These are phyloP conservation scores for Halocafeteria seosinensis DNA, from an alignment of 108 stramenopile genomes.

Conservation along the genomic window DNA sequence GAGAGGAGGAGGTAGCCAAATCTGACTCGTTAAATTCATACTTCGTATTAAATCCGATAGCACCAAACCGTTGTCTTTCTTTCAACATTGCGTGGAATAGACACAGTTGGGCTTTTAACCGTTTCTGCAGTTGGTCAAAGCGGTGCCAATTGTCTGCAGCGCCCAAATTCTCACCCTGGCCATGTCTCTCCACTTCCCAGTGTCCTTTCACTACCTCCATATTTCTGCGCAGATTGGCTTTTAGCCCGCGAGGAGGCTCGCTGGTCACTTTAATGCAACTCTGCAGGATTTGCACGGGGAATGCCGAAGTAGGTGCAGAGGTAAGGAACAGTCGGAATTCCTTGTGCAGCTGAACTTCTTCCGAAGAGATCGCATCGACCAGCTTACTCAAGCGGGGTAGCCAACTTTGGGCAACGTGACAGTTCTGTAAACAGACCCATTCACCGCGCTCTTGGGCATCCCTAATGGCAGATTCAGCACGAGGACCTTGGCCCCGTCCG, in stretches of 20 bases:
- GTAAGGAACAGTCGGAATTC: constrained; percentile 44
- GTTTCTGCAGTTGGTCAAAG: background rate
- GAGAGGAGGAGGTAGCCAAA: constrained; percentile 31
- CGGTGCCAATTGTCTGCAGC: background rate
- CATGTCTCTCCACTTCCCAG: background rate
- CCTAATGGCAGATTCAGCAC: constrained; percentile 28
- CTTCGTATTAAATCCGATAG: constrained; percentile 48
- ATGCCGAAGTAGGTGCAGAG: constrained; percentile 36
- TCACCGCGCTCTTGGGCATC: constrained; percentile 9
- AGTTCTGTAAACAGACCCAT: constrained; percentile 41
- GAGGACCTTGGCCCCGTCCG: constrained; percentile 44
- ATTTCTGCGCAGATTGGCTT: constrained; percentile 25
- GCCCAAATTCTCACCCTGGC: background rate
- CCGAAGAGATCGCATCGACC: constrained; percentile 12
- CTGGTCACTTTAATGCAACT: constrained; percentile 34
- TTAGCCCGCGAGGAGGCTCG: constrained; percentile 32
- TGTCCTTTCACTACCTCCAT: constrained; percentile 12
- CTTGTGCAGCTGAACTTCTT: constrained; percentile 22
- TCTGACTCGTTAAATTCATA: constrained; percentile 52
- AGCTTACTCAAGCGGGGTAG: constrained; percentile 36
- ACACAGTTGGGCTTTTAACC: constrained; percentile 7
- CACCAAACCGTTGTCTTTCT: constrained; percentile 46
- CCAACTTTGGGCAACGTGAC: constrained; percentile 45
- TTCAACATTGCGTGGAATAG: constrained; percentile 50
- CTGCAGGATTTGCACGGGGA: constrained; percentile 39